These are phyloP conservation scores for Emericellopsis atlantica DNA, from an alignment of 2,329 filamentous ascomycete genomes.

Conservation along the genomic window DNA sequence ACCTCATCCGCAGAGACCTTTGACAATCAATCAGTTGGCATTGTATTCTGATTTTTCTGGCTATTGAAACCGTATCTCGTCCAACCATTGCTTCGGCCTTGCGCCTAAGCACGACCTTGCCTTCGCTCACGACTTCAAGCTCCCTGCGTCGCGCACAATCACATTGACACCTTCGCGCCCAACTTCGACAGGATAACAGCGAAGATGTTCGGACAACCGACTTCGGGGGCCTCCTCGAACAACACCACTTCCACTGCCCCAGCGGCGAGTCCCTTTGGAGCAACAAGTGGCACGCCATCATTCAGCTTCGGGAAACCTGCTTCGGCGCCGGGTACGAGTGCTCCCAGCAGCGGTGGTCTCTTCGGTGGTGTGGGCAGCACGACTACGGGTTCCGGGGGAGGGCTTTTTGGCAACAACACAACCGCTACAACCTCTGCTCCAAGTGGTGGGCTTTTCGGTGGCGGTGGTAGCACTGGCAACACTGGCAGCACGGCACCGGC, in stretches of 20 bases:
- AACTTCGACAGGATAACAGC: too few relatives aligned
- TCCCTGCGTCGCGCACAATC: not conserved
- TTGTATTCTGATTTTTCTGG: too few relatives aligned
- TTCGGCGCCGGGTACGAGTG: conserved; percentile 7
- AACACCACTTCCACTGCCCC: conserved; percentile 22
- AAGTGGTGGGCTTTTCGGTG: conserved; percentile 5
- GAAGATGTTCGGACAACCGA: not conserved
- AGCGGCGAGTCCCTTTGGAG: conserved; percentile 12
- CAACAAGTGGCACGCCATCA: conserved; percentile 12
- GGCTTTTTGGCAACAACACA: conserved; percentile 7
- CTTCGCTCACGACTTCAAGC: too few relatives aligned
- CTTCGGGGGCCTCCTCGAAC: conserved; percentile 17
- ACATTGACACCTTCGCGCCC: conserved; percentile 17
- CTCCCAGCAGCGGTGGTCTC: conserved; percentile 10
- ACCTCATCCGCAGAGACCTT: too few relatives aligned
- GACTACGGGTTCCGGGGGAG: conserved; percentile 3
- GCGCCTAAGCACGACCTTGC: too few relatives aligned
- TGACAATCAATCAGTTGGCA: too few relatives aligned
- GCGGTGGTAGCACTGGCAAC: conserved; percentile 1
- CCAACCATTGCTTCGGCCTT: too few relatives aligned
- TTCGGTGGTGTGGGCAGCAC: conserved; percentile 12
- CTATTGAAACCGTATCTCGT: too few relatives aligned
- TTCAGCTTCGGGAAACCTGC: conserved; percentile 26
- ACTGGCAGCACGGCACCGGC: not conserved
- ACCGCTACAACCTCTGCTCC: conserved; percentile 7